Conservation (phyloP, 2,329 filamentous ascomycete genomes). For the Microdochium paspali region DNA sequence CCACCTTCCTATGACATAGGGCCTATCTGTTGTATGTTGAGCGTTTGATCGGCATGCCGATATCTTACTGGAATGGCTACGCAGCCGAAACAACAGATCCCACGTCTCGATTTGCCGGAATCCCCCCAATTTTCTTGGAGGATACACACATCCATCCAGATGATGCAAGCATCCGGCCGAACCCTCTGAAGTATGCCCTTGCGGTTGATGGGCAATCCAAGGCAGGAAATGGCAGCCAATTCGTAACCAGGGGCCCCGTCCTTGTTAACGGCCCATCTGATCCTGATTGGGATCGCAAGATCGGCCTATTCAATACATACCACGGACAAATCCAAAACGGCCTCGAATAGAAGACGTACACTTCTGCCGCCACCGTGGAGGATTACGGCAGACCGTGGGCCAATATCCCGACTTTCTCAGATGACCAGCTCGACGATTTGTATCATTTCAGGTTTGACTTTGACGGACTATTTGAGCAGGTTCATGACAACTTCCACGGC, state of each 20-base stretch:
- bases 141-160: neutral
- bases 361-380: neutral
- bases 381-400: neutral
- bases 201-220: neutral
- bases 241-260: neutral
- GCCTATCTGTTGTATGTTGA: neutral
- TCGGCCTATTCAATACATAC: neutral
- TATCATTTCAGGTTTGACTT: neutral
- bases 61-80: neutral
- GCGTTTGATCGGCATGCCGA: neutral
- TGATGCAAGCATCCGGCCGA: neutral
- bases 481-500: neutral
- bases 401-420: neutral
- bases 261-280: neutral
- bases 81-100: neutral
- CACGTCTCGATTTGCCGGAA: neutral
- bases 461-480: neutral
- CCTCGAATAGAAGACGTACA: neutral
- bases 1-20: neutral
- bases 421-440: neutral
- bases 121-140: neutral
- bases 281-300: neutral
- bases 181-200: neutral
- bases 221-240: neutral
- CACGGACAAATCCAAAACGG: neutral